Base-by-base conservation (phyloP, 345 rosid species). In the Linum trigynum region DNA sequence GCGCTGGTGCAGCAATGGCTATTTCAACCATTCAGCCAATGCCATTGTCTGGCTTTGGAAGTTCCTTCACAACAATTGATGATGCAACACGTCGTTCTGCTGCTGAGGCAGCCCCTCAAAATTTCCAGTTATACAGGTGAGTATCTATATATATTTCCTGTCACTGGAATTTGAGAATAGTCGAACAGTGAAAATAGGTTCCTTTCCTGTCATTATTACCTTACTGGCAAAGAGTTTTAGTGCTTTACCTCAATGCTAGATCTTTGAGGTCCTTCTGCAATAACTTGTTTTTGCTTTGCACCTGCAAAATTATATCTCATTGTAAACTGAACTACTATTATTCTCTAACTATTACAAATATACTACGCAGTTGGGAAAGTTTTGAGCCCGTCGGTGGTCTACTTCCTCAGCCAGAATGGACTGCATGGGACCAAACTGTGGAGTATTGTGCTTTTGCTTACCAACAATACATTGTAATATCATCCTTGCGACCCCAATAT, bases 331-430 rank as follows among this genome's bases (percentile, higher is more conserved):
- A 23, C 32, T 23, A 23, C 32, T 23, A 58, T 66, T 58, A 32
- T 55, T 61, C 32, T 59, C 42, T 69, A 63, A 38, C 74, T 56
- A 63, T 73, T 71, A 57, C 75, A 64, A 45, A 61, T 75, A 57
- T 62, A 50, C 67, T 74, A 50, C 76, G 85, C 82, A 90, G 99
- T 72, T 94, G 99, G 99, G 99, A 90, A 76, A 90, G 84, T 76
- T 94, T 90, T 78, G 88, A 88, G 78, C 95, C 99, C 45, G 92
- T 94, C 40, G 96, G 99, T 69, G 86, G 81, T 67, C 81, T 94
- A 78, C 90, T 94, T 83, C 95, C 97, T 82, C 99, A 90, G 79
- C 99, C 97, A 68, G 99, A 94, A 68, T 94, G 97, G 97, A 82
- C 99, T 60, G 97, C 97, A 64, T 94, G 99, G 99, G 99, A 94